Evolutionary conservation across 2,329 filamentous ascomycete species (phyloP).

Genomic region (Epichloe uncinata): DNA sequence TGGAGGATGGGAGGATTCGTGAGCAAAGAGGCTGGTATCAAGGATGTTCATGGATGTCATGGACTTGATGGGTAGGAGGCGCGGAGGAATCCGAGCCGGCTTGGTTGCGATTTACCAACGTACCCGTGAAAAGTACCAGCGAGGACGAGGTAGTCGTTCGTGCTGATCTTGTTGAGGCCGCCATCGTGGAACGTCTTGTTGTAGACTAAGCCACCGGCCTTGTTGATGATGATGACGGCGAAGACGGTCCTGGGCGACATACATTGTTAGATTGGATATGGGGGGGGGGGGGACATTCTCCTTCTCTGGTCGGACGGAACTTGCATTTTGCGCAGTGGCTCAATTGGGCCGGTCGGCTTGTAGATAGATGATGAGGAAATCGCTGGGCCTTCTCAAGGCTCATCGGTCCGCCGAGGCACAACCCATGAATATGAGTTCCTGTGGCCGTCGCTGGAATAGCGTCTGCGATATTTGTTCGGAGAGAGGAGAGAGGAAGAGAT

Average conservation of each 20-base stretch:
- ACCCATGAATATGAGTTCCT: background rate
- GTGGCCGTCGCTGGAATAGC: background rate
- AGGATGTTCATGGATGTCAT: too few species aligned
- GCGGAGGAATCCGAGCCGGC: too few species aligned
- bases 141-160: conserved; percentile 93
- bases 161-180: conserved; percentile 73
- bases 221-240: conserved; percentile 95
- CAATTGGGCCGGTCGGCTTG: background rate
- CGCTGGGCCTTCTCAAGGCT: conserved; percentile 6
- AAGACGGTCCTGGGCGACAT: conserved; percentile 64
- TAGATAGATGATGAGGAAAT: background rate
- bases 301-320: background rate
- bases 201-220: conserved; percentile 92
- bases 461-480: background rate
- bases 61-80: too few species aligned
- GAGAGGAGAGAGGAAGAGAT: too few species aligned
- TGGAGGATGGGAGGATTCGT: conserved; percentile 16
- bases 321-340: background rate
- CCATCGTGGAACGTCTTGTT: conserved; percentile 85
- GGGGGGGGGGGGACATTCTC: too few species aligned
- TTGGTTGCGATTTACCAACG: conserved; percentile 8
- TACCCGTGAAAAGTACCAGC: conserved; percentile 96
- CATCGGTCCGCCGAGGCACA: conserved; percentile 6
- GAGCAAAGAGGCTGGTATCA: conserved; percentile 2
- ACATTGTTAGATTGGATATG: background rate